A percentile compares a stretch with the other conserved stretches of the same genome.
phyloP scores from a whole-genome alignment of 129 eudicot genomes.

The Pseudognaphalium luteoalbum region DNA sequence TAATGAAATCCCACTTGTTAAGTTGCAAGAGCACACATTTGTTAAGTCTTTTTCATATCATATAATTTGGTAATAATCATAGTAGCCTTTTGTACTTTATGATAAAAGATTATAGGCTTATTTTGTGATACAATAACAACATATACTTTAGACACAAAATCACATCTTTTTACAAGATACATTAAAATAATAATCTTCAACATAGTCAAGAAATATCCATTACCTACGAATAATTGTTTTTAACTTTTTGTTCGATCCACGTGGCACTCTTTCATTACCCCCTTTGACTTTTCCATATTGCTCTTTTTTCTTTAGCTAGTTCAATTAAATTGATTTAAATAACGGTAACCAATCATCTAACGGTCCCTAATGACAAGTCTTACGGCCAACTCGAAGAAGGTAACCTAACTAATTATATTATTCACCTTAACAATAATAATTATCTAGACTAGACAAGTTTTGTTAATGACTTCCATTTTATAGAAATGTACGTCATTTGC shows the following conservation, averaged over 20 bases:
- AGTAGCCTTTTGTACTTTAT: conserved; percentile 35
- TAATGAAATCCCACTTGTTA: conserved; percentile 18
- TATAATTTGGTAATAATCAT: conserved; percentile 24
- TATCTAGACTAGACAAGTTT: background rate
- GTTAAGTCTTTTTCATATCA: conserved; percentile 21
- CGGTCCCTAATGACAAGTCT: no score
- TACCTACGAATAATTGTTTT: background rate
- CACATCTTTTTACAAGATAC: conserved; percentile 16
- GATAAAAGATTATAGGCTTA: conserved; percentile 37
- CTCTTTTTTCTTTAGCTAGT: background rate
- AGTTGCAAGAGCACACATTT: conserved; percentile 1
- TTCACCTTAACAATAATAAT: background rate
- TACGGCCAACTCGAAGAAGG: no score
- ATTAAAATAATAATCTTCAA: background rate
- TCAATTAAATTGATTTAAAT: background rate
- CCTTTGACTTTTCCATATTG: background rate
- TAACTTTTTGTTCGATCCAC: no score
- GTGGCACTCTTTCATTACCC: no score
- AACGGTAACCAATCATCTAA: no score
- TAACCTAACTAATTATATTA: background rate
- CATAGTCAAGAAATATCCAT: background rate
- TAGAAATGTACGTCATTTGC: background rate
- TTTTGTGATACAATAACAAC: conserved; percentile 41
- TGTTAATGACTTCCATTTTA: background rate
- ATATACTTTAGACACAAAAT: conserved; percentile 14